These are phyloP conservation scores for Ananas comosus DNA, from an alignment of 176 grass and related monocot genomes.

Conservation along the genomic window DNA sequence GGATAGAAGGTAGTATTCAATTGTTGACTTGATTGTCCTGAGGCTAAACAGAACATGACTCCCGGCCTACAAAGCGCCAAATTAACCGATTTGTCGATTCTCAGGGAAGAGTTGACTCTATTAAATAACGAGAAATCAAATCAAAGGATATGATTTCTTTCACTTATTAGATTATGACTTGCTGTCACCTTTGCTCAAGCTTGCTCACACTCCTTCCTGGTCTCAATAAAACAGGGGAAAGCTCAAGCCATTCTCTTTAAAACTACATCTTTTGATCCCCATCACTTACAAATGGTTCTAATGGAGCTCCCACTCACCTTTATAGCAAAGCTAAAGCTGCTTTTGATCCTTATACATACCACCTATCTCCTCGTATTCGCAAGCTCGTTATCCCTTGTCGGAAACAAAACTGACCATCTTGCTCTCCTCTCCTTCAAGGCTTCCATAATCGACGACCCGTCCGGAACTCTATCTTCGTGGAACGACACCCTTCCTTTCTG, in stretches of 20 bases:
- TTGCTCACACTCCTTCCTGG: not conserved
- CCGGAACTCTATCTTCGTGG: slow-evolving; percentile 25
- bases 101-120: not conserved
- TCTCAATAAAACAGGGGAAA: not conserved
- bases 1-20: no score
- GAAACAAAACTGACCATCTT: slow-evolving; percentile 7
- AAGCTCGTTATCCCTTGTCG: not conserved
- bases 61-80: no score
- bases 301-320: not conserved
- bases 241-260: not conserved
- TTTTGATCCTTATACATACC: not conserved
- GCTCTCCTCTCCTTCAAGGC: slow-evolving; percentile 35
- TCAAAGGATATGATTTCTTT: not conserved
- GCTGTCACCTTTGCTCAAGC: not conserved
- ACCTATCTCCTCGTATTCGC: not conserved
- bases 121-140: not conserved
- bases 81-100: not conserved
- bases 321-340: not conserved
- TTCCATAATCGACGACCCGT: not conserved
- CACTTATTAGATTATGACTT: not conserved
- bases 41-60: no score
- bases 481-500: slow-evolving; percentile 22
- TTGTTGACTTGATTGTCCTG: no score
- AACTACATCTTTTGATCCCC: not conserved
- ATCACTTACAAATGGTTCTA: not conserved